These are phyloP conservation scores for Solanum sparsipilum DNA, from an alignment of 257 asterid genomes.

Conservation along the genomic window DNA sequence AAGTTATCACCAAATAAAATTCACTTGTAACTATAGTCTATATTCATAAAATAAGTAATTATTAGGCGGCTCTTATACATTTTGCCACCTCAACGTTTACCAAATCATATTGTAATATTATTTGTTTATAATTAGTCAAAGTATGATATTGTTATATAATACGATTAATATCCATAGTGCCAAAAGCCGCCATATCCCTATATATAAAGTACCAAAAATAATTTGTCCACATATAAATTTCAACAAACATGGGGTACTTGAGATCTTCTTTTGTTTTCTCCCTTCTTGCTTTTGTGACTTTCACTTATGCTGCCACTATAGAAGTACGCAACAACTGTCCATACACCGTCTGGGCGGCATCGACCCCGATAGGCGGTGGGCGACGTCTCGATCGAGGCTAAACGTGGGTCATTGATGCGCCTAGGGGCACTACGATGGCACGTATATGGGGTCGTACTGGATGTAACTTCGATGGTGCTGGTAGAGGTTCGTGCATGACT, in stretches of 20 bases:
- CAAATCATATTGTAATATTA: not conserved
- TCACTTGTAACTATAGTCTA: not conserved
- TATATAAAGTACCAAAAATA: not conserved
- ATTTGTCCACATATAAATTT: too few species aligned
- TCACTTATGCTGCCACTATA: slow-evolving; percentile 5
- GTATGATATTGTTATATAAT: not conserved
- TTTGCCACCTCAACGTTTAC: not conserved
- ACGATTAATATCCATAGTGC: not conserved
- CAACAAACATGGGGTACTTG: not conserved
- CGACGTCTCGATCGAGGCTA: slow-evolving; percentile 16
- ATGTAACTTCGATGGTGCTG: slow-evolving; percentile 42
- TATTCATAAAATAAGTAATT: not conserved
- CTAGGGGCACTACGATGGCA: slow-evolving; percentile 15
- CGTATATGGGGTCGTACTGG: slow-evolving; percentile 61
- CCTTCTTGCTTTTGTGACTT: not conserved
- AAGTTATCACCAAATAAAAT: not conserved
- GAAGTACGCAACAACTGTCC: slow-evolving; percentile 18
- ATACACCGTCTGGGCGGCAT: slow-evolving; percentile 28
- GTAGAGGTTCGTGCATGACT: slow-evolving; percentile 45
- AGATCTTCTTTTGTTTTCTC: not conserved
- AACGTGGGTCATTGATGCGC: slow-evolving; percentile 15
- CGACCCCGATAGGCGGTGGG: slow-evolving; percentile 13
- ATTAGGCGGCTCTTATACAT: not conserved
- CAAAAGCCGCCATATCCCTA: not conserved
- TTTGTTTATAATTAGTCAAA: not conserved